Base-by-base conservation (phyloP, 2,329 filamentous ascomycete genomes). In the Tolypocladium ovalisporum region DNA sequence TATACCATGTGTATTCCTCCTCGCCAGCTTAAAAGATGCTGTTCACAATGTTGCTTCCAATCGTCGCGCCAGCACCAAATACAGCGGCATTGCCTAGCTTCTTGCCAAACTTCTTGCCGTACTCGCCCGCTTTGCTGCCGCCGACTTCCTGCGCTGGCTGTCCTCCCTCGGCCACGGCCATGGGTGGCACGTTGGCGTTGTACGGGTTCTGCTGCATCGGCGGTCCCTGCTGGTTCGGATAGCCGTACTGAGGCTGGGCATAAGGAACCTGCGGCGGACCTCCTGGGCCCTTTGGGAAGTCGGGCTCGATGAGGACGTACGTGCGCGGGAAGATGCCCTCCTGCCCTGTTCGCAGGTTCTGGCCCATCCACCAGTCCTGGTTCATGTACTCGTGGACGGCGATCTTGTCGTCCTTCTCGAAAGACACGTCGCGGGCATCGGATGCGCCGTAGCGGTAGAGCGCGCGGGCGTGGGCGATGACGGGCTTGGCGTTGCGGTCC, bases 311-410 rank as follows among this genome's bases (percentile, higher is more conserved):
- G 55, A 89, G 77, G 61, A 96, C 92, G 70, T 97, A 97, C 70
- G 83, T 90, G 64, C 87, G 84, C n/a, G 93, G 93, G 80, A 97
- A 97, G 70, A 97, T 96, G 65, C 93, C 93, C 75, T 96, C 90
- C 63, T 83, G 76, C 57, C 87, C 87, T 10, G 91, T 96, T 56
- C 90, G 85, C 67, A 87, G 78, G 73, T 96, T 96, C 65, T 83
- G 84, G 64, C 93, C 93, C 79, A 90, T 87, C 90, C 91, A 97
- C 93, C 93, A 97, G 73, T 97, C 92, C 61, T 86, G 84, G 74
- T 97, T 97, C 87, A 96, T 94, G 77, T 96, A 92, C 74, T 96
- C 90, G 63, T 85, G 83, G 27, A 97, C 88, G 59, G 84, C 81
- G 64, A 97, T 79, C 62, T 80, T 79, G 75, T 97, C 93, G 68